Conservation (phyloP, 2,329 filamentous ascomycete genomes). For the Dactylonectria estremocensis region DNA sequence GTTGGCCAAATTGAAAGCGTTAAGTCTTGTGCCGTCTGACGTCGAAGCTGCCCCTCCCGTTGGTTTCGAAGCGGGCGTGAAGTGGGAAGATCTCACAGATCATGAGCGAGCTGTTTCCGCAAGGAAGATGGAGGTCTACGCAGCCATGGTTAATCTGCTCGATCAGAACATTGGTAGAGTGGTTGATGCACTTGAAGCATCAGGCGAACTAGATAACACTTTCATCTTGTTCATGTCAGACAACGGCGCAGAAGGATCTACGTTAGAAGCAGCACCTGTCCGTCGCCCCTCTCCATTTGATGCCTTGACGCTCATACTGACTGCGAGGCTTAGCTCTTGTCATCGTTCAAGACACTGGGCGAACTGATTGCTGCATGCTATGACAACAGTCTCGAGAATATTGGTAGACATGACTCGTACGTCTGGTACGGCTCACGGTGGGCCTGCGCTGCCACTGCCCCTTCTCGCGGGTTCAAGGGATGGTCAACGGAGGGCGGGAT, state of each 20-base stretch:
- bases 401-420: conserved; percentile 69
- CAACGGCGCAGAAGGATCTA: conserved; percentile 70
- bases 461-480: conserved; percentile 54
- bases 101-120: conserved; percentile 31
- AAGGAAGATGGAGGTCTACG: conserved; percentile 62
- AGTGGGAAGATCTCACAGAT: conserved; percentile 12
- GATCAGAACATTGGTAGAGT: conserved; percentile 68
- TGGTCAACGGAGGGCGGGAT: conserved; percentile 47
- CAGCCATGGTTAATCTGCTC: conserved; percentile 71
- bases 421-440: conserved; percentile 73
- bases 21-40: not conserved
- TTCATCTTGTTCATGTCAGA: conserved; percentile 69
- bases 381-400: conserved; percentile 64
- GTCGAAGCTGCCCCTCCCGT: too few species aligned
- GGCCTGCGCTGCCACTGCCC: conserved; percentile 60
- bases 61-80: too few species aligned
- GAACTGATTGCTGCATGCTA: conserved; percentile 56
- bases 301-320: too few species aligned
- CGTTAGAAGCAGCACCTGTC: conserved; percentile 72
- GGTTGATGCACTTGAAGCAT: conserved; percentile 62
- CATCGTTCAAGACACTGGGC: too few species aligned
- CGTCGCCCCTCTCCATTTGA: too few species aligned
- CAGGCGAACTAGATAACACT: conserved; percentile 67
- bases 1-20: not conserved
- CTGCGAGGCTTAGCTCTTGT: not conserved